phyloP scores from a whole-genome alignment of 2,329 filamentous ascomycete genomes.

The Myriangium duriaei region DNA sequence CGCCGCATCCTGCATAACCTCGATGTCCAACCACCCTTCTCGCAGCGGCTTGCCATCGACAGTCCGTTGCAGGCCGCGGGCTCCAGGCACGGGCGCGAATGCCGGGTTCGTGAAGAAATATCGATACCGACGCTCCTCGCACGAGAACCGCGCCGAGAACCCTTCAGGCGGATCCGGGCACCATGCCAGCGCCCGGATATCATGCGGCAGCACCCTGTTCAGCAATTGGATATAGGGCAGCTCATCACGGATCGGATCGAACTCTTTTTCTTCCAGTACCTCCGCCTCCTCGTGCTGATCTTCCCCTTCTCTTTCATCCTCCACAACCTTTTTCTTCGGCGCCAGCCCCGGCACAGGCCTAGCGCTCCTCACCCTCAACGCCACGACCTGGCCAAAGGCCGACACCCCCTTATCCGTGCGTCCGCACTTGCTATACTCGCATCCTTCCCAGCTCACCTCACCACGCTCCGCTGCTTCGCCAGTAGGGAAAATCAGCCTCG shows the following conservation, averaged over 20 bases:
- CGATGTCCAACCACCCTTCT: conserved; percentile 76
- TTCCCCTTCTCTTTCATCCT: conserved; percentile 12
- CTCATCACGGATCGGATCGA: conserved; percentile 66
- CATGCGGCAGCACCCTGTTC: conserved; percentile 75
- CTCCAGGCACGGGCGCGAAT: conserved; percentile 52
- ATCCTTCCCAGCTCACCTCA: conserved; percentile 63
- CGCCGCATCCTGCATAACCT: conserved; percentile 72
- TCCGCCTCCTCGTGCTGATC: conserved; percentile 10
- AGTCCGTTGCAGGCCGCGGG: conserved; percentile 16
- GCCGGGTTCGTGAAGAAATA: conserved; percentile 98
- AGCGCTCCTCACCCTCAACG: conserved; percentile 68
- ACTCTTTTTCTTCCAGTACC: conserved; percentile 22
- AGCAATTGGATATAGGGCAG: conserved; percentile 71
- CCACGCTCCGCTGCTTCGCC: conserved; percentile 26
- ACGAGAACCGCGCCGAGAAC: conserved; percentile 89
- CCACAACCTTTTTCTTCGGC: conserved; percentile 10
- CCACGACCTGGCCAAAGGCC: conserved; percentile 92
- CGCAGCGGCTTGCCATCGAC: conserved; percentile 18
- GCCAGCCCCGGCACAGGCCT: conserved; percentile 36
- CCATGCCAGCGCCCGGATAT: conserved; percentile 89
- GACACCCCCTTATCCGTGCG: conserved; percentile 88
- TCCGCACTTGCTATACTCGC: conserved; percentile 90
- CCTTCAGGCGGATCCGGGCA: conserved; percentile 65
- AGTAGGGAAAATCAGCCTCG: conserved; percentile 65
- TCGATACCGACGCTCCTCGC: conserved; percentile 78